Base-by-base conservation (phyloP, 148 eudicot species). In the Dysphania ambrosioides region DNA sequence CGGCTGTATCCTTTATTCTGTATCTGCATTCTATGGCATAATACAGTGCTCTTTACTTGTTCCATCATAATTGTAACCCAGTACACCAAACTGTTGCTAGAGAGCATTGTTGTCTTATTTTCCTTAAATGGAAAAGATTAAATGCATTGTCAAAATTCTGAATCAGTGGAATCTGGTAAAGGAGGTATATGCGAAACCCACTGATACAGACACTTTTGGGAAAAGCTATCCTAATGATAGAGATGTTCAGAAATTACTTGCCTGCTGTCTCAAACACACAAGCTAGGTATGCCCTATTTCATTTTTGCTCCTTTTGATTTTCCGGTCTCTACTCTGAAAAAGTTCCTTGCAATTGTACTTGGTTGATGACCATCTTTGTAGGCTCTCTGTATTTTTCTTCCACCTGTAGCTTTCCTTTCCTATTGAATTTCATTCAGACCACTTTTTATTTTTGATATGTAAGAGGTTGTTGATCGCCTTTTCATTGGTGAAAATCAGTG, bases 1-100 rank as follows among this genome's bases (percentile, higher is more conserved):
- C 81, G 70, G 87, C 92, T 72, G 97, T 94, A 94, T 94, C 98
- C 97, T 93, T 76, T 65, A 64, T 64, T 58, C 4, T 65, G 27
- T 2, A 16, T 3, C 15, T 75, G 18, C 29, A 26, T 71, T 29
- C 34, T 41, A 29, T 40, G 36, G 35, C 42, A 32, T 40, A 56
- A 62, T 36, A 27, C 7, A 32, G 49, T 72, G n/a, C 23, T 56
- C 13, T 26, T 23, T 34, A 59, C 53, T 9, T 44, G 13, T 57
- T 29, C 15, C 11, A 21, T 16, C 31, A 62, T 23, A 19, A 66
- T 5, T 0, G 23, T 0, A 6, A 71, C 41, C 42, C 6, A n/a
- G 23, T 15, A 31, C 21, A 56, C 27, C 51, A 34, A 61, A 69
- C 32, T 53, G 56, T 41, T 70, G 18, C 23, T 8, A 23, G 18